phyloP scores from a whole-genome alignment of 257 asterid species.

The Przewalskia tangutica region DNA sequence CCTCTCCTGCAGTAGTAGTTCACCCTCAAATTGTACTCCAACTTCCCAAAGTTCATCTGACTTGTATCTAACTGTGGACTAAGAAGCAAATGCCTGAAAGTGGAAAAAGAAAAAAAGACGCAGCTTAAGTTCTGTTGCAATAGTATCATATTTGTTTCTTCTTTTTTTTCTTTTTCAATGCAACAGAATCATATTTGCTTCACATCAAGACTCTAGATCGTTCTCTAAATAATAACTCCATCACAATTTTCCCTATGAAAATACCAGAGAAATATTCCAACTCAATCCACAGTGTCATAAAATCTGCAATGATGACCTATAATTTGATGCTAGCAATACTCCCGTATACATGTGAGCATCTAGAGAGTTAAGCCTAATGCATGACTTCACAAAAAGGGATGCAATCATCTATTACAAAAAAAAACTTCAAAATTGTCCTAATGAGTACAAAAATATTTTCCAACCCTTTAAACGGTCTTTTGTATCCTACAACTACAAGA shows the following conservation, averaged over 20 bases:
- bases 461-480: not conserved
- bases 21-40: not conserved
- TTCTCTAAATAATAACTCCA: not conserved
- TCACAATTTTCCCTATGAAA: not conserved
- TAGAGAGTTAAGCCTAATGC: not conserved
- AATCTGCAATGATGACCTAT: not conserved
- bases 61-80: not conserved
- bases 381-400: not conserved
- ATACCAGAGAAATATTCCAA: not conserved
- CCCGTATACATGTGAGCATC: not conserved
- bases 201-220: not conserved
- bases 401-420: not conserved
- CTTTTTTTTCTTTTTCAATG: not conserved
- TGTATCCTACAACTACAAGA: no score
- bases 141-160: not conserved
- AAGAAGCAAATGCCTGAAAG: constrained; percentile 3
- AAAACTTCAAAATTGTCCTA: not conserved
- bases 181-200: not conserved
- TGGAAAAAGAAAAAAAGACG: not conserved
- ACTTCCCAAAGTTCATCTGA: not conserved
- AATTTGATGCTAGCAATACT: not conserved
- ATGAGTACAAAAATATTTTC: not conserved
- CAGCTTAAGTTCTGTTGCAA: not conserved
- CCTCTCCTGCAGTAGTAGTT: not conserved
- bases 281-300: not conserved